Percentiles rank a stretch among this genome's conserved stretches.
phyloP scores from a whole-genome alignment of 2,329 filamentous ascomycete species.

The Trichoderma sp. region DNA sequence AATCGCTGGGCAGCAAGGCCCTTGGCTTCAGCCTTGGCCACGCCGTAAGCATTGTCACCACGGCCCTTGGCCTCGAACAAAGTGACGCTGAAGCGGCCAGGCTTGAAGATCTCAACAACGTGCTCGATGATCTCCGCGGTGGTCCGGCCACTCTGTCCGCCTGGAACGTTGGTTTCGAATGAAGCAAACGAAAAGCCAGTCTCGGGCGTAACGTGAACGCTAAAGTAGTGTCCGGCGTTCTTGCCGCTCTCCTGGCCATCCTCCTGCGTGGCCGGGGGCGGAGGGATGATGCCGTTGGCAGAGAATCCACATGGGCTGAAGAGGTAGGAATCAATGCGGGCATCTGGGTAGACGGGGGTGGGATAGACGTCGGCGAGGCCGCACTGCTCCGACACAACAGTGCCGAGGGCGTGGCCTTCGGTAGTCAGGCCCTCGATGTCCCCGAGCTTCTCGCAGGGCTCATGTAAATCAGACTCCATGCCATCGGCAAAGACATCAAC shows the following conservation, averaged over 20 bases:
- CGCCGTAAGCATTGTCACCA: conserved; percentile 44
- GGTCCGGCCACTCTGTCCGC: conserved; percentile 81
- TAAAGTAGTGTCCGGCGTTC: conserved; percentile 84
- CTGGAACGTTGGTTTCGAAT: conserved; percentile 97
- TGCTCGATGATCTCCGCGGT: conserved; percentile 91
- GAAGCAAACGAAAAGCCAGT: conserved; percentile 96
- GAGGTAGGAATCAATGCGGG: conserved; percentile 91
- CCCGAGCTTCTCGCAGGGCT: conserved; percentile 48
- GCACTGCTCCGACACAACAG: conserved; percentile 86
- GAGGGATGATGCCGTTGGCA: conserved; percentile 91
- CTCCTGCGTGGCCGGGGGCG: conserved; percentile 52
- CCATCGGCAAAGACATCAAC: conserved; percentile 83
- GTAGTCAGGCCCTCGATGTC: conserved; percentile 76
- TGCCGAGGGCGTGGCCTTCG: conserved; percentile 90
- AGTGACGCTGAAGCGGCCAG: conserved; percentile 96
- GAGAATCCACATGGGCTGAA: conserved; percentile 98
- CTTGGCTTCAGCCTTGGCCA: conserved; percentile 43
- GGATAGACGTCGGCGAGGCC: conserved; percentile 90
- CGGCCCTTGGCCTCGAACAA: conserved; percentile 84
- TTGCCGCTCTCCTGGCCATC: conserved; percentile 37
- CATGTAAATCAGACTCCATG: conserved; percentile 54
- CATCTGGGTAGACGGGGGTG: conserved; percentile 82
- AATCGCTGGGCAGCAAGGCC: conserved; percentile 47
- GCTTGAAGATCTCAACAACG: conserved; percentile 93
- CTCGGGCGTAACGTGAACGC: conserved; percentile 96